Base-by-base conservation (phyloP, 139 green algal genomes). In the Haematococcus sp. region DNA sequence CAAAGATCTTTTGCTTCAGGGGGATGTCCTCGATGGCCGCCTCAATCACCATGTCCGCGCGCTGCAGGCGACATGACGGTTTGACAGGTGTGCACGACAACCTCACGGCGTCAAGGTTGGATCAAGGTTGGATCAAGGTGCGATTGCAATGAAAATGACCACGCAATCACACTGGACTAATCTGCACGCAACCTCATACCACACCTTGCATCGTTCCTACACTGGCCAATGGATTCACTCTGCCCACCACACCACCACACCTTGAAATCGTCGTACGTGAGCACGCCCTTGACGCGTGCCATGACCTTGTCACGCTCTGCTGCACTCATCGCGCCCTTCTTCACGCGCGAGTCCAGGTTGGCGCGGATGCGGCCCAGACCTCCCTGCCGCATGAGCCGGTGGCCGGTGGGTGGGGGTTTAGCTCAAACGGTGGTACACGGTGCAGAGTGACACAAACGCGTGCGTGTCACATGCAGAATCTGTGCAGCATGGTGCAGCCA, bases 11-110 rank as follows among this genome's bases (percentile, higher is more conserved):
- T 83, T 98, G 96, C 89, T 99, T 99, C 22, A 99, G 77, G 2
- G 76, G 64, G 54, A 99, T 88, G 74, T 94, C 85, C 88, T 99
- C 96, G 27, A 99, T 92, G 0, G 90, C 96, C 25, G 96, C 96
- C 90, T 99, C 96, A 43, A 99, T 97, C 23, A 98, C 96, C 91
- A 98, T 96, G 87, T 99, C 96, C 30, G 89, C 85, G 17, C 61
- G 44, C 27, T 51, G 27, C 23, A 51, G 16, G 68, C 15, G 46
- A 34, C 17, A n/a, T n/a, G 52, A 75, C 4, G 69, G 66, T 11
- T 11, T 11, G 40, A 49, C 40, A 49, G 11, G 40, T 7, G 40
- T 7, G 40, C 40, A 49, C 7, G 40, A 11, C 40, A n/a, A n/a
- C n/a, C n/a, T n/a, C n/a, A n/a, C n/a, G n/a, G n/a, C n/a, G n/a